Evolutionary conservation across 495 filamentous ascomycete genomes (phyloP).

Genomic region (Penicillium samsonianum): DNA sequence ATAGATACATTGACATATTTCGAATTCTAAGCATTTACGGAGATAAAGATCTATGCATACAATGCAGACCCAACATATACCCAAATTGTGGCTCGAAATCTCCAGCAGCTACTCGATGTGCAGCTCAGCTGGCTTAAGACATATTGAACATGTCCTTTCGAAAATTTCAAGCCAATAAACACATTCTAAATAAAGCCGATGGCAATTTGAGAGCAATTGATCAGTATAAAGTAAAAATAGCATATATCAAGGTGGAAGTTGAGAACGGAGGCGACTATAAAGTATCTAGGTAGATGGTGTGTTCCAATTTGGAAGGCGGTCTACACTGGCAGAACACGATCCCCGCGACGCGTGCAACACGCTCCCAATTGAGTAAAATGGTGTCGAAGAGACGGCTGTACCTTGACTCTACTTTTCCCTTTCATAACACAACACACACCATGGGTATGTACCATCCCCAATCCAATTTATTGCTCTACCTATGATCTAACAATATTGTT

Average conservation of each 20-base stretch:
- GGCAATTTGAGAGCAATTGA: not conserved
- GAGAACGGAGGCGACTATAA: not conserved
- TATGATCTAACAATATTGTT: conserved; percentile 8
- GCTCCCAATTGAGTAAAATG: conserved; percentile 51
- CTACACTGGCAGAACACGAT: not conserved
- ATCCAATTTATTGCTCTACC: no score
- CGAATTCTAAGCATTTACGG: no score
- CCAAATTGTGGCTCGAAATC: not conserved
- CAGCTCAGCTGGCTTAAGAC: not conserved
- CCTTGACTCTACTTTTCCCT: conserved; percentile 18
- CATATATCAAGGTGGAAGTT: not conserved
- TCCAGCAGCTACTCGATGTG: not conserved
- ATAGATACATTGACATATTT: not conserved
- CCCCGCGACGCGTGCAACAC: conserved; percentile 48
- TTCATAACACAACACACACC: conserved; percentile 20
- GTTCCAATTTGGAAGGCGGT: not conserved
- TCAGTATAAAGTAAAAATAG: not conserved
- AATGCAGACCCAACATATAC: not conserved
- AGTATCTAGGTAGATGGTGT: not conserved
- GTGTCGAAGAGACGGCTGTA: conserved; percentile 7
- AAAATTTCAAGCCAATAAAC: not conserved
- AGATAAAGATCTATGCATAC: no score
- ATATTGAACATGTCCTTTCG: not conserved
- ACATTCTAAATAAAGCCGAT: not conserved
- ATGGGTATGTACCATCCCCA: conserved; percentile 36